Base-by-base conservation (phyloP, 225 moss, liverwort and hornwort species). In the Anthoceros angustus region DNA sequence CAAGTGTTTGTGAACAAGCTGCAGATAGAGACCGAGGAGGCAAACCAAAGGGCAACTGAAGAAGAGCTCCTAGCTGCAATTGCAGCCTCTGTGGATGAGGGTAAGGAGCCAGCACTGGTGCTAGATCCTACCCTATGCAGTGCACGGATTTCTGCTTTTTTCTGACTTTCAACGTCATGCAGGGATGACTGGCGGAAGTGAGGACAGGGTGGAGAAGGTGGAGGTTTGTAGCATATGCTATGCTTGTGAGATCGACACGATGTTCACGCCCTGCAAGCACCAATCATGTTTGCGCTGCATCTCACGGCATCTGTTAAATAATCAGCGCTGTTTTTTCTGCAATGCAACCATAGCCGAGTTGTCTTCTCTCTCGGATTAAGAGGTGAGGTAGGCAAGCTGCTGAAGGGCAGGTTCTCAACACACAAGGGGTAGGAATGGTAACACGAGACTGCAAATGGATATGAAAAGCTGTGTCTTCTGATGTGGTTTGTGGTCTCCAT, bases 311-410 rank as follows among this genome's bases (percentile, higher is more conserved):
- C 85, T 95, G 10, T 70, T 95, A 48, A 95, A 95, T 80, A 95
- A 88, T 74, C 91, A 91, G 79, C 88, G 95, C 8, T 95, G 95
- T 45, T 95, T 95, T 67, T 95, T 95, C 73, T 95, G 95, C 84
- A 88, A 88, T 62, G 80, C 86, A 1, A 74, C 70, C 11, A 82
- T 95, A 65, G 76, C 74, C 43, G 83, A 81, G 50, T 65, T 95
- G 42, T 77, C 84, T 21, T 80, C 86, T 15, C 80, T 95, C 16
- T 55, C 55, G 0, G 55, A 55, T 4, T 15, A 12, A 55, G 6
- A 18, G 55, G 86, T 71, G 72, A 7, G 70, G 78, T 25, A 72
- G 73, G 50, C 66, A 74, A 7, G 79, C 77, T 45, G 63, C 73
- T 62, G 83, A 84, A 45, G 80, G 79, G 39, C 32, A 20, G 55